Evolutionary conservation across 2,329 filamentous ascomycete genomes (phyloP).

Genomic region (Byssochlamys sp.): DNA sequence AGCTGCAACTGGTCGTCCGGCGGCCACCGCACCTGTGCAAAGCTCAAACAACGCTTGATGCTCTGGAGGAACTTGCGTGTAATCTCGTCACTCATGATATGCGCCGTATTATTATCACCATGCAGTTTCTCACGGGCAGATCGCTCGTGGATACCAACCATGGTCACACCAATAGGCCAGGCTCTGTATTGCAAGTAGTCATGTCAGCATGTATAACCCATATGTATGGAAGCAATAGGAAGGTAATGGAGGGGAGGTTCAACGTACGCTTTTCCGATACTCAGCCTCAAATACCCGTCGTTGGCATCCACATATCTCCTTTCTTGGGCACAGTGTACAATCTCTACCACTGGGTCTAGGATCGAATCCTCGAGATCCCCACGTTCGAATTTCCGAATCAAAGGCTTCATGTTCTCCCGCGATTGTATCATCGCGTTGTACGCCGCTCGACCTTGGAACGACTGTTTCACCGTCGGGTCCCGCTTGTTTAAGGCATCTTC

Average conservation of each 20-base stretch:
- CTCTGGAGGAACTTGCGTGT: constrained; percentile 95
- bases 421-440: constrained; percentile 78
- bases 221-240: not conserved
- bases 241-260: not conserved
- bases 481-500: constrained; percentile 60
- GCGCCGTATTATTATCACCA: constrained; percentile 63
- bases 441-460: constrained; percentile 70
- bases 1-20: constrained; percentile 84
- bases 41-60: constrained; percentile 92
- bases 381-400: constrained; percentile 83
- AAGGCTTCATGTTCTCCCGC: constrained; percentile 73
- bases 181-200: constrained; percentile 40
- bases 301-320: constrained; percentile 92
- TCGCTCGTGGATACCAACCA: constrained; percentile 98
- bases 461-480: constrained; percentile 52
- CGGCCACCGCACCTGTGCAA: constrained; percentile 93
- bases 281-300: constrained; percentile 82
- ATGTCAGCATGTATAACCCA: constrained; percentile 8
- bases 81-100: constrained; percentile 93
- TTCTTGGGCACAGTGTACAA: constrained; percentile 81
- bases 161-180: constrained; percentile 98
- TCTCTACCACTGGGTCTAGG: constrained; percentile 75
- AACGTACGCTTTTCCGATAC: constrained; percentile 73
- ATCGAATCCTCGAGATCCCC: constrained; percentile 68
- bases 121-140: constrained; percentile 92